Conservation (phyloP, 306 rosid genomes). For the Ormosia semicastrata region DNA sequence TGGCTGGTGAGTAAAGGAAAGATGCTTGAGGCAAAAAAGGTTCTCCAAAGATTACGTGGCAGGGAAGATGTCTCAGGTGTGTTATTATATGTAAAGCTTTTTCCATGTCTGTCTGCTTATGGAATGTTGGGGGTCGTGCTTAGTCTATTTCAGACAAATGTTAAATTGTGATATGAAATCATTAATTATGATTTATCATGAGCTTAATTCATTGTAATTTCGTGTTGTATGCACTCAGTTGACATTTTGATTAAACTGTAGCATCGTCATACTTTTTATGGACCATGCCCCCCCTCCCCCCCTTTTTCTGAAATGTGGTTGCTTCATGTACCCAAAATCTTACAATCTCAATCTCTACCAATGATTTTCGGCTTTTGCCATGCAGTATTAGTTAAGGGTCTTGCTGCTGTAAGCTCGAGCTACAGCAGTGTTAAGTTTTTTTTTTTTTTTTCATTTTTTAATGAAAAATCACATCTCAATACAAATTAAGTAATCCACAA, state of each 20-base stretch:
- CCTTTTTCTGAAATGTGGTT: too few species aligned
- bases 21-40: slow-evolving; percentile 77
- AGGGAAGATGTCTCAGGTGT: slow-evolving; percentile 85
- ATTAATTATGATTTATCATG: neutral
- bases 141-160: neutral
- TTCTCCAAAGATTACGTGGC: slow-evolving; percentile 74
- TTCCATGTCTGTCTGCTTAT: neutral
- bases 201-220: neutral
- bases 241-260: neutral
- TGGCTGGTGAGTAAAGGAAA: slow-evolving; percentile 88
- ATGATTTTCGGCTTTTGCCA: too few species aligned
- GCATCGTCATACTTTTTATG: neutral
- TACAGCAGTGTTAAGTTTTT: too few species aligned
- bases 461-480: too few species aligned
- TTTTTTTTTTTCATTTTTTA: too few species aligned
- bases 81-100: neutral
- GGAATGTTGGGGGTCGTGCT: neutral
- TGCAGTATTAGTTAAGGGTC: too few species aligned
- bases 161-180: neutral
- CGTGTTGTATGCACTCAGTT: neutral
- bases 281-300: neutral
- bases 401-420: too few species aligned
- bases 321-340: too few species aligned
- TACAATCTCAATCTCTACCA: too few species aligned
- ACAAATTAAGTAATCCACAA: too few species aligned